Evolutionary conservation across 139 green algal species (phyloP), one percentile per base, ranked within the genome.

Genomic region (Closterium sp.): DNA sequence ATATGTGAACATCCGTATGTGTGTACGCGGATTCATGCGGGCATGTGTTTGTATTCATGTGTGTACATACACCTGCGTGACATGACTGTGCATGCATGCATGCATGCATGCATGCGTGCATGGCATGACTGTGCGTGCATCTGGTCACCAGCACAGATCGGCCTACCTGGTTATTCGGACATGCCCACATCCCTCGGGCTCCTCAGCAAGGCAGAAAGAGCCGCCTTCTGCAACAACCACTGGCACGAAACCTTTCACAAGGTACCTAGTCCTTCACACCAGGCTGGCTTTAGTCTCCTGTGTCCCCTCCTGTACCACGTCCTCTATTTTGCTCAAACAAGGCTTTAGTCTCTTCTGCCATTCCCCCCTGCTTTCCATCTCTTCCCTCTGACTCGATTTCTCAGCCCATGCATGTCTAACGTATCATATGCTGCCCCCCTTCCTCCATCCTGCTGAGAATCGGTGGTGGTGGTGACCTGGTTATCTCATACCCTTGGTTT

Each of bases 141-240:
- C 62, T 79, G 28, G 85, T 32, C 27, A 87, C n/a, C 85, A 87
- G 28, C n/a, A 45, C 79, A 92, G 95, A 92, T 94, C 50, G 95
- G 95, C 3, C 28, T 96, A 24, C 96, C 95, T 1, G 96, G 95
- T 19, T 97, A 97, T 70, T 91, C 95, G 27, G 73, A 84, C 17
- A 97, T 97, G 96, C 95, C 95, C 5, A 34, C 28, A 19, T 93
- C 96, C 11, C 89, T 97, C 62, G 89, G 90, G 22, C 34, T 79
- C 88, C 90, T 98, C 70, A 92, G 89, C 9, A 94, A 92, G 21
- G 85, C 94, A 86, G 96, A 97, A 34, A 92, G 97, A 30, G 93
- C 92, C 29, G 95, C 91, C 70, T 97, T 96, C 92, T 97, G 96
- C 95, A 98, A 97, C 87, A 89, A 95, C 5, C 94, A 97, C 93